Conservation (phyloP, 352 stramenopile species). For the Thalassiosira sp. region DNA sequence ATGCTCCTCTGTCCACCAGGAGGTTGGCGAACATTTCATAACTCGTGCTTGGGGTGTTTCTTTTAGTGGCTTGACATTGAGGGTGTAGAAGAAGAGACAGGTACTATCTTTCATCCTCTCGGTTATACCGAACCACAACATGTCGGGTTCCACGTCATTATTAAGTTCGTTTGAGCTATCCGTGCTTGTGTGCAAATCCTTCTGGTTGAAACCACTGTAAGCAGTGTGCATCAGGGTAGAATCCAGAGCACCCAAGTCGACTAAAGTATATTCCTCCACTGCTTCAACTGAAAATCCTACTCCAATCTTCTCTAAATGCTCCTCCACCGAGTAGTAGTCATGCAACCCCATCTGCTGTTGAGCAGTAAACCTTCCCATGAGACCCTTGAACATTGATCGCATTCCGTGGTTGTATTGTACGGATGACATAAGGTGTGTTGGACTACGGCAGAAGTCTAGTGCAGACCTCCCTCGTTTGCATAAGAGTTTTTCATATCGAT, state of each 20-base stretch:
- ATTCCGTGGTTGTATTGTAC: conserved; percentile 22
- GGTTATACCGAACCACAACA: conserved; percentile 50
- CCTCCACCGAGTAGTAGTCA: conserved; percentile 10
- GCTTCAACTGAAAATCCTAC: conserved; percentile 8
- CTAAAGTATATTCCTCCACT: conserved; percentile 39
- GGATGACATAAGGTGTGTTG: conserved; percentile 26
- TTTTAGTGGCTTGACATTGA: conserved; percentile 22
- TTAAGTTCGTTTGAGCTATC: background rate
- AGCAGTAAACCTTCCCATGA: conserved; percentile 33
- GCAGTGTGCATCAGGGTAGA: background rate
- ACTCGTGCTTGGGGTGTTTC: conserved; percentile 21
- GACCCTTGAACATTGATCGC: conserved; percentile 30
- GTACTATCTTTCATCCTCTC: conserved; percentile 44
- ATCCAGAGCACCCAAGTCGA: conserved; percentile 45
- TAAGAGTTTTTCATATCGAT: conserved; percentile 23
- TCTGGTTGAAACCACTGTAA: background rate
- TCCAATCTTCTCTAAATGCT: background rate
- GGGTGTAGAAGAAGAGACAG: conserved; percentile 24
- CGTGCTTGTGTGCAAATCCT: background rate
- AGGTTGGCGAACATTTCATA: conserved; percentile 27
- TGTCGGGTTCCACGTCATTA: conserved; percentile 20
- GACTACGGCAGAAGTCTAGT: conserved; percentile 31
- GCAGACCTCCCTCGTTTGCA: conserved; percentile 13
- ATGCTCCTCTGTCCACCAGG: conserved; percentile 35
- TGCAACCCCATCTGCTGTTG: conserved; percentile 14